Base-by-base conservation (phyloP, 805 yeast genomes). In the Wickerhamomyces chaumierensis region DNA sequence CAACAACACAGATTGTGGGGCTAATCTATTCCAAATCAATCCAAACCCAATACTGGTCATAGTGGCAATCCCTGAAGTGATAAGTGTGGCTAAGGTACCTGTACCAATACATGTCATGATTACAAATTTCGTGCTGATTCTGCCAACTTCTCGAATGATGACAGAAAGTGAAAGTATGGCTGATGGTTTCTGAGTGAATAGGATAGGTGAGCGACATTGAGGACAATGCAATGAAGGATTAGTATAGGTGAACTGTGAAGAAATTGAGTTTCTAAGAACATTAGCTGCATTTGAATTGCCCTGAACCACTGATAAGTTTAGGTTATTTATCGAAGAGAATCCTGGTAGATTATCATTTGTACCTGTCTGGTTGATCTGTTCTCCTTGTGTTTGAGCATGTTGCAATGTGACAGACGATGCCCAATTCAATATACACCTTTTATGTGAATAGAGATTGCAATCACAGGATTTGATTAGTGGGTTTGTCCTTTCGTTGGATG, bases 351-450 rank as follows among this genome's bases (percentile, higher is more conserved):
- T 25, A 4, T 31, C 18, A 31, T 12, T 31, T 8, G 17, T n/a
- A 15, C 15, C 9, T 31, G 33, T 5, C 4, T 12, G 18, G 15
- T 15, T 31, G 18, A 8, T 31, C 18, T n/a, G 11, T 8, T 31
- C 18, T 18, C 18, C 18, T 16, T 31, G n/a, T 4, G 18, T 15
- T 31, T 31, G 33, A 6, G 12, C 14, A 12, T 15, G 18, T 31
- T 31, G 18, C 8, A 31, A 19, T 17, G 37, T 40, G 7, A 38
- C 18, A 16, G 36, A 38, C 5, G 37, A 38, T 8, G 41, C 40
- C 46, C 46, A 42, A 15, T 42, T 39, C 4, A 40, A 21, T 1
- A 42, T 27, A 18, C 46, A 42, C 3, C 43, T 18, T 18, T 34
- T 38, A 37, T 42, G 46, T 3, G 43, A 43, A 3, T 36, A 9